A percentile compares a stretch with the other conserved stretches of the same genome.
Conservation (phyloP, 768 basidiomycete genomes). For the Cystobasidium tubakii region DNA sequence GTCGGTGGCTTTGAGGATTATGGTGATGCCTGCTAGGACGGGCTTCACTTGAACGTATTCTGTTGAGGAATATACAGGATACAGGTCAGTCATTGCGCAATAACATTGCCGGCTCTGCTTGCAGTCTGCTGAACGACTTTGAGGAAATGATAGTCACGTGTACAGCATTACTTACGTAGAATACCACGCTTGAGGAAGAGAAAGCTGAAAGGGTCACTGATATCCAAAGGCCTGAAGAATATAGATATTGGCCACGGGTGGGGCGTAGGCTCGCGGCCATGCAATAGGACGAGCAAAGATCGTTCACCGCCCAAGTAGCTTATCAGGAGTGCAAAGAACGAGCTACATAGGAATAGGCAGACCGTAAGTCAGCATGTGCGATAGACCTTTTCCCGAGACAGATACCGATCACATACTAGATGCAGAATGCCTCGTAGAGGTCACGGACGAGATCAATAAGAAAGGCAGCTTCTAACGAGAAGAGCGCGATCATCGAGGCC, state of each 20-base stretch:
- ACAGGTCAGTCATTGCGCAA: too few relatives aligned
- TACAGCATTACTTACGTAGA: constrained; percentile 59
- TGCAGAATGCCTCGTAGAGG: constrained; percentile 94
- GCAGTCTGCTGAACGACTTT: too few relatives aligned
- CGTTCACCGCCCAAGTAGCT: constrained; percentile 71
- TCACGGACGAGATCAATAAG: constrained; percentile 91
- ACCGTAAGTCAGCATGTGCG: not conserved
- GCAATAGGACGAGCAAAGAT: constrained; percentile 80
- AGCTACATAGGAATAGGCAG: constrained; percentile 47
- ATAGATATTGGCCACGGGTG: constrained; percentile 79
- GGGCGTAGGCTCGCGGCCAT: constrained; percentile 79
- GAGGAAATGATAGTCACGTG: not conserved
- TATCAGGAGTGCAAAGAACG: constrained; percentile 75
- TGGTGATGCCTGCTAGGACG: constrained; percentile 70
- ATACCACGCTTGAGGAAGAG: constrained; percentile 91
- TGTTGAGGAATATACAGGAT: constrained; percentile 48
- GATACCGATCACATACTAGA: constrained; percentile 55
- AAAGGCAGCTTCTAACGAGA: constrained; percentile 90
- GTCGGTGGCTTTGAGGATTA: constrained; percentile 76
- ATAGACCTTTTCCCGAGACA: too few relatives aligned
- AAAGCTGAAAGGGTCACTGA: constrained; percentile 90
- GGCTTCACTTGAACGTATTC: constrained; percentile 98
- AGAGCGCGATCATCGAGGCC: constrained; percentile 82
- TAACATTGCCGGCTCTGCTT: too few relatives aligned
- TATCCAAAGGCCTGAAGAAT: constrained; percentile 79